Evolutionary conservation across 331 rosid genomes (phyloP), one percentile per base, ranked within the genome.

Genomic region (Rhamnella rubrinervis): DNA sequence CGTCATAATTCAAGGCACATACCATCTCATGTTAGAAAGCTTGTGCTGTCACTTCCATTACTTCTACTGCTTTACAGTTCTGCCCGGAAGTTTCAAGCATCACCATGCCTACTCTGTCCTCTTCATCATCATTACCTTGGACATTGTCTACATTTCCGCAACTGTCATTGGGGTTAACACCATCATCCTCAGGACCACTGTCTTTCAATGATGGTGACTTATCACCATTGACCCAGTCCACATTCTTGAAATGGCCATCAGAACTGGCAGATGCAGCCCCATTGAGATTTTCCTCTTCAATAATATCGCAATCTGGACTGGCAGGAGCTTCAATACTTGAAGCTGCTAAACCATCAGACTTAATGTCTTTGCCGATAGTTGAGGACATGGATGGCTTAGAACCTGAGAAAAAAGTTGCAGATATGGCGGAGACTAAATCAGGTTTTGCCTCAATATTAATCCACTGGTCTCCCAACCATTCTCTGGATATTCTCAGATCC

Each of bases 401-500:
- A 72, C 86, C 84, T 44, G 80, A 75, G 71, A 81, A 64, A 63
- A 65, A 56, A 71, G 64, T 59, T 12, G 85, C 65, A 71, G 82
- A 67, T 78, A 91, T 57, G 52, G 82, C 67, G 38, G 87, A 66
- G 60, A 86, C 78, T 82, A 95, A 71, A 67, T 82, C 86, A 55
- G 91, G 91, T 74, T 86, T 95, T 38, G 80, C 77, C 82, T 80
- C 81, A 41, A 87, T 75, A 65, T 80, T 71, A 72, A 87, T 55
- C 99, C 99, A 95, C 52, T 40, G 69, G 78, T 85, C 92, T 16
- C 90, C 90, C 51, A 79, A 83, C 99, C 99, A 95, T 73, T 95
- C 99, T 80, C 88, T 68, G 31, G 99, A 91, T 75, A 75, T 71
- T 89, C 99, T 83, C 23, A 95, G 77, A 78, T 89, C 92, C 81